These are phyloP conservation scores for Corniculantispora saksenae DNA, from an alignment of 2,329 filamentous ascomycete species.

Conservation along the genomic window DNA sequence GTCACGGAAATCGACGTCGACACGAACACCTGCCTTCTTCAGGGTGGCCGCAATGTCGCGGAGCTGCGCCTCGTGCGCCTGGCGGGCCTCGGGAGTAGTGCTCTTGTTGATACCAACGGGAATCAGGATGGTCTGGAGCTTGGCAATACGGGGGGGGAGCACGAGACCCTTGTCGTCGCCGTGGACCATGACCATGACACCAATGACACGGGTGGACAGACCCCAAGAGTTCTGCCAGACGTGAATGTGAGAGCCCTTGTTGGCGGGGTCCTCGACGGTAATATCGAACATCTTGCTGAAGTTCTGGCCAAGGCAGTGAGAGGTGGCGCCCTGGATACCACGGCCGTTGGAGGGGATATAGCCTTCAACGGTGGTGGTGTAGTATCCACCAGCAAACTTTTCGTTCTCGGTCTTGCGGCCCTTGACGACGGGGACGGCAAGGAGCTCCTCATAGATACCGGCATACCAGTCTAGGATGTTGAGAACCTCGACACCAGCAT, in stretches of 20 bases:
- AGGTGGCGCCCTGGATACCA: slow-evolving; percentile 95
- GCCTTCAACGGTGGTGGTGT: slow-evolving; percentile 94
- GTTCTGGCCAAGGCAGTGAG: slow-evolving; percentile 93
- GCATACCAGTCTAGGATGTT: slow-evolving; percentile 94
- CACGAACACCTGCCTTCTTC: slow-evolving; percentile 72
- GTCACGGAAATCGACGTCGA: slow-evolving; percentile 81
- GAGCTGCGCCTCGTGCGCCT: slow-evolving; percentile 74
- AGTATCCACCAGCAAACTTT: slow-evolving; percentile 95
- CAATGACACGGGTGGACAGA: slow-evolving; percentile 93
- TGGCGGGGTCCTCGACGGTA: slow-evolving; percentile 86
- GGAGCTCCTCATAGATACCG: slow-evolving; percentile 86
- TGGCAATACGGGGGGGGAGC: slow-evolving; percentile 85
- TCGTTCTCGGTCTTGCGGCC: slow-evolving; percentile 96
- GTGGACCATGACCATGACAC: slow-evolving; percentile 99
- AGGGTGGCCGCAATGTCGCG: slow-evolving; percentile 70
- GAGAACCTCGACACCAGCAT: slow-evolving; percentile 81
- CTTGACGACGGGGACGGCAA: slow-evolving; percentile 92
- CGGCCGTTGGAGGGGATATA: slow-evolving; percentile 95
- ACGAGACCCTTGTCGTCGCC: slow-evolving; percentile 94
- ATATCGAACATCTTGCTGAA: slow-evolving; percentile 99
- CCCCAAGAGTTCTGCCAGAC: slow-evolving; percentile 99
- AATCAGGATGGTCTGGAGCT: slow-evolving; percentile 82
- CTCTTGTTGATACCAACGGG: slow-evolving; percentile 92
- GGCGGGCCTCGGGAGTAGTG: slow-evolving; percentile 76
- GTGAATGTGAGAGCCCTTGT: slow-evolving; percentile 77